Percentiles rank a stretch among this genome's conserved stretches.
Conservation (phyloP, 208 protist species). For the Trypanosoma cruzi region DNA sequence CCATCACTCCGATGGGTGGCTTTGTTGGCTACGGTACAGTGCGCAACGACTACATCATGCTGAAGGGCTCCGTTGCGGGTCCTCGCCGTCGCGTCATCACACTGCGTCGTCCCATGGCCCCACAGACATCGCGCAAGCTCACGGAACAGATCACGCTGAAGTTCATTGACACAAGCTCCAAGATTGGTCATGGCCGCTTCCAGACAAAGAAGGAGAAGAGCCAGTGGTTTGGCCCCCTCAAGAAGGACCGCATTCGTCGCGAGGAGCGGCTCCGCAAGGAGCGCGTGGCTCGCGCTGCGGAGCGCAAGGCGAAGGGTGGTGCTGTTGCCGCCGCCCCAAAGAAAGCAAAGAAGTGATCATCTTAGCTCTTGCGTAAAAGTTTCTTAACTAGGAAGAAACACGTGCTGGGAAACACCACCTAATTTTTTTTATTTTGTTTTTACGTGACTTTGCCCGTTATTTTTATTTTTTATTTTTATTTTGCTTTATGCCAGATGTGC, state of each 20-base stretch:
- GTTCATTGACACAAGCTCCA: constrained; percentile 99
- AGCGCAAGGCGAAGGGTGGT: constrained; percentile 62
- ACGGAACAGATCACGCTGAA: constrained; percentile 96
- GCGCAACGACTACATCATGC: constrained; percentile 98
- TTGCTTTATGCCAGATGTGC: too few relatives aligned
- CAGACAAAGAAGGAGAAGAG: constrained; percentile 98
- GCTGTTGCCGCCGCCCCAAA: constrained; percentile 18
- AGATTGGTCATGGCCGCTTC: constrained; percentile 99
- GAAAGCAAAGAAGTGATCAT: constrained; percentile 31
- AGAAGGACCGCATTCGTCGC: constrained; percentile 91
- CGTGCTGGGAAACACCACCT: constrained; percentile 4
- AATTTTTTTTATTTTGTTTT: constrained; percentile 20
- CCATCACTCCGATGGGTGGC: constrained; percentile 99
- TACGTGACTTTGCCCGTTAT: not conserved
- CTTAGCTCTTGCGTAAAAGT: not conserved
- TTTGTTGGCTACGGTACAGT: constrained; percentile 99
- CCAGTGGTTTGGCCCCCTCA: constrained; percentile 96
- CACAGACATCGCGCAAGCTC: constrained; percentile 81
- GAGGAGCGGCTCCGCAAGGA: constrained; percentile 87
- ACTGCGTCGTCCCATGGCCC: constrained; percentile 96
- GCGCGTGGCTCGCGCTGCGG: constrained; percentile 73
- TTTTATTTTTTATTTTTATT: not conserved
- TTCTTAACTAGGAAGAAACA: not conserved
- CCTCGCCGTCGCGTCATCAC: constrained; percentile 97
- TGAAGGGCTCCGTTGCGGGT: constrained; percentile 96